A percentile compares a stretch with the other conserved stretches of the same genome.
Conservation (phyloP, 441 rosid species). For the Gossypium davidsonii region DNA sequence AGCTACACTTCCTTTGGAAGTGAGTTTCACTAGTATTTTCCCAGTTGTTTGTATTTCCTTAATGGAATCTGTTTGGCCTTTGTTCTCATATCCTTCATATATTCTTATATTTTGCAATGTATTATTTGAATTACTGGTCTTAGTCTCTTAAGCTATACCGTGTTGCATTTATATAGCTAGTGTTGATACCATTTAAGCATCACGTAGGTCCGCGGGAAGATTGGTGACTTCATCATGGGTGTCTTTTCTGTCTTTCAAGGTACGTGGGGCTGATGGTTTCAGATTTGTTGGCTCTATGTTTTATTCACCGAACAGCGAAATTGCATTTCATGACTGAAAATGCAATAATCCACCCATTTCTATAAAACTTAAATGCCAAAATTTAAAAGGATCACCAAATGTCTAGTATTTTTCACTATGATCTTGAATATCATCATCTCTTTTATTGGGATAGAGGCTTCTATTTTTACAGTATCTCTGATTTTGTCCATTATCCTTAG, state of each 20-base stretch:
- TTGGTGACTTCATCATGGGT: conserved; percentile 63
- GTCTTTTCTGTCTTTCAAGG: conserved; percentile 79
- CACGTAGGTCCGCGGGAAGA: conserved; percentile 64
- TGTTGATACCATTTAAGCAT: conserved; percentile 7
- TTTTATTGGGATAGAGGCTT: neutral
- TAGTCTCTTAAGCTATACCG: conserved; percentile 1
- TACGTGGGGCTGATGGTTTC: conserved; percentile 20
- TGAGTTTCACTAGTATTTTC: conserved; percentile 19
- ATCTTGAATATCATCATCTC: neutral
- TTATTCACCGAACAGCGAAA: neutral
- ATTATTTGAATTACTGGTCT: neutral
- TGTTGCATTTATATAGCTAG: conserved; percentile 14
- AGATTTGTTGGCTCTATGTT: conserved; percentile 10
- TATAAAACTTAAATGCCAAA: neutral
- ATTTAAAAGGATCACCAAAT: neutral
- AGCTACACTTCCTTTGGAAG: conserved; percentile 91
- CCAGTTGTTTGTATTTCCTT: neutral
- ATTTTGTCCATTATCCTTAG: neutral
- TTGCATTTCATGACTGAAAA: conserved; percentile 11
- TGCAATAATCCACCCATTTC: neutral
- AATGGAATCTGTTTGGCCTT: neutral
- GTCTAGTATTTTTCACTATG: neutral
- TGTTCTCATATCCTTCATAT: neutral
- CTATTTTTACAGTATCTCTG: conserved; percentile 2
- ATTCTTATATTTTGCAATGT: neutral